Conservation (phyloP, 2,329 filamentous ascomycete species). For the Epichloe scottii region DNA sequence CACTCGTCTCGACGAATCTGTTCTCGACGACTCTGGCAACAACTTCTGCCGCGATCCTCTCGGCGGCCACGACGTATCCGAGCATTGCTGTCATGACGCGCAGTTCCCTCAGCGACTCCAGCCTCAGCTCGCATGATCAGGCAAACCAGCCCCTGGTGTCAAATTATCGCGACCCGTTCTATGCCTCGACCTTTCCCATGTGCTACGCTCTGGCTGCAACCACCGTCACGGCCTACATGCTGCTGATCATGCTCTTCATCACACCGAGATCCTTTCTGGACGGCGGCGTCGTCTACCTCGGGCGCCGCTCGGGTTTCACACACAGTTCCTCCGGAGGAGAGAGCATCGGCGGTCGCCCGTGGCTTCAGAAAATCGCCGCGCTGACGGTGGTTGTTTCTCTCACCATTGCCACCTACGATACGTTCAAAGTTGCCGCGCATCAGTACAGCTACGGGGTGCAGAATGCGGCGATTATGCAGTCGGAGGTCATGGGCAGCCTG, state of each 20-base stretch:
- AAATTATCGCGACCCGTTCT: constrained; percentile 76
- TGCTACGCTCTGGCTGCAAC: constrained; percentile 86
- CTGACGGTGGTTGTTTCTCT: constrained; percentile 70
- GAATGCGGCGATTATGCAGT: constrained; percentile 64
- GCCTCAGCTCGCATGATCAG: constrained; percentile 16
- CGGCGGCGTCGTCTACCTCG: constrained; percentile 69
- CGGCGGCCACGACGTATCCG: background rate
- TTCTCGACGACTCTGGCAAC: background rate
- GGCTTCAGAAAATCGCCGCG: constrained; percentile 76
- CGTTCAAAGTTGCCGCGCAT: constrained; percentile 67
- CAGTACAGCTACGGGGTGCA: constrained; percentile 73
- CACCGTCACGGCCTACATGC: constrained; percentile 81
- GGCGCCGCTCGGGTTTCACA: constrained; percentile 74
- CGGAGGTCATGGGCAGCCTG: constrained; percentile 67
- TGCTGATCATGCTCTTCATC: constrained; percentile 88
- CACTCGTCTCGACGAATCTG: background rate
- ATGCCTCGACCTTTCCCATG: constrained; percentile 84
- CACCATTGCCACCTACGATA: constrained; percentile 86
- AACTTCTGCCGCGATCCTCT: background rate
- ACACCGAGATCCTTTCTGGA: constrained; percentile 90
- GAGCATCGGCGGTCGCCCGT: constrained; percentile 81
- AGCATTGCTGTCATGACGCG: background rate
- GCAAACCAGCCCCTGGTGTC: constrained; percentile 33
- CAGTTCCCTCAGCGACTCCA: constrained; percentile 17
- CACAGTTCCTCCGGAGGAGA: constrained; percentile 67